A percentile compares a stretch with the other conserved stretches of the same genome.
phyloP scores from a whole-genome alignment of 192 early-diverging fungal species.

The Backusella australiensis region DNA sequence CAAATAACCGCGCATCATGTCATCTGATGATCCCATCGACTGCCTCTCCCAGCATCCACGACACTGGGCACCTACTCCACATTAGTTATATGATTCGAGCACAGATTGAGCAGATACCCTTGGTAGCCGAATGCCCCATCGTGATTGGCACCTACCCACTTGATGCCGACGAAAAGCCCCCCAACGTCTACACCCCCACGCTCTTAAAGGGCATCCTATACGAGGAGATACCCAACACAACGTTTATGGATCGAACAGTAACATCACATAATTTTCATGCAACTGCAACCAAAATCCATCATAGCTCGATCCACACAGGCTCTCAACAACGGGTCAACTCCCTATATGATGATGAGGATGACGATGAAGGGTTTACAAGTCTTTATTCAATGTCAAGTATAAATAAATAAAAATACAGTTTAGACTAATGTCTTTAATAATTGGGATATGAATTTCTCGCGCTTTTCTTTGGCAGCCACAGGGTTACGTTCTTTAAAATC shows the following conservation, averaged over 20 bases:
- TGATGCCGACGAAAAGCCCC: not conserved
- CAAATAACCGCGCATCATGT: not conserved
- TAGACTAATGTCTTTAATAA: conserved; percentile 7
- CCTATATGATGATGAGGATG: not conserved
- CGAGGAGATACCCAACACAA: not conserved
- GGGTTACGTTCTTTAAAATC: conserved; percentile 33
- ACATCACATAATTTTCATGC: not conserved
- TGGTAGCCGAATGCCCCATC: not conserved
- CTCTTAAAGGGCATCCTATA: not conserved
- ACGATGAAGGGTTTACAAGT: not conserved
- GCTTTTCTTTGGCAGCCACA: conserved; percentile 15
- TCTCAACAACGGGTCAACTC: not conserved
- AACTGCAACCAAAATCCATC: not conserved
- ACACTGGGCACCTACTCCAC: not conserved
- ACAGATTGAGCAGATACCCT: not conserved
- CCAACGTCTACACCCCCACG: not conserved
- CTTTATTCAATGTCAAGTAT: conserved; percentile 5
- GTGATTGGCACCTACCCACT: not conserved
- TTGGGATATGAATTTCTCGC: conserved; percentile 17
- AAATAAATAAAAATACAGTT: not conserved
- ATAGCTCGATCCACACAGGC: not conserved
- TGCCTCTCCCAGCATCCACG: not conserved
- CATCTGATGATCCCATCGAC: not conserved
- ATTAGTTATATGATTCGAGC: not conserved
- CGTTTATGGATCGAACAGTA: not conserved